Percentiles rank a stretch among this genome's conserved stretches.
phyloP scores from a whole-genome alignment of 2,329 filamentous ascomycete species.

The Sarocladiaceae sp. region DNA sequence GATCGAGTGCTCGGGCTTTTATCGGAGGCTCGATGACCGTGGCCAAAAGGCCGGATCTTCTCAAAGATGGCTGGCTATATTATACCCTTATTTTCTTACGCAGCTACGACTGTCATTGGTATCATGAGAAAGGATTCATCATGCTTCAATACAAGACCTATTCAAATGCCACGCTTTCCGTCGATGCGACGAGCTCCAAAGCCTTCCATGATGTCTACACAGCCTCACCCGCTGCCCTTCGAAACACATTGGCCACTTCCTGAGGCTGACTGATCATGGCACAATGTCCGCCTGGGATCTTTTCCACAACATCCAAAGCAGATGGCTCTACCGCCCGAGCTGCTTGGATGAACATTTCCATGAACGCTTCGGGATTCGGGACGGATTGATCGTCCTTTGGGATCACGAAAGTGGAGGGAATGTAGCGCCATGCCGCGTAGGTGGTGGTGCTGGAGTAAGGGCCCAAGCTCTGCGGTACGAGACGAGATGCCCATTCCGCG shows the following conservation, averaged over 20 bases:
- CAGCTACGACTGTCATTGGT: neutral
- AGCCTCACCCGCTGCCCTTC: neutral
- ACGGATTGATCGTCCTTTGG: slow-evolving; percentile 20
- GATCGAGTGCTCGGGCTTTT: too few species aligned
- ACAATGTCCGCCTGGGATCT: neutral
- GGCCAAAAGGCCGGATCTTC: too few species aligned
- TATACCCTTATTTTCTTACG: slow-evolving; percentile 2
- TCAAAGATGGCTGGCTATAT: neutral
- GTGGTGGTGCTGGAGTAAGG: slow-evolving; percentile 18
- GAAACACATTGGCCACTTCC: neutral
- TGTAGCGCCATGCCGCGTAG: slow-evolving; percentile 24
- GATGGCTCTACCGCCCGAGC: neutral
- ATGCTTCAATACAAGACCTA: neutral
- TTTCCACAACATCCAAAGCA: neutral
- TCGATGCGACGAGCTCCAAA: too few species aligned
- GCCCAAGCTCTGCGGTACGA: neutral
- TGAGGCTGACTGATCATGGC: neutral
- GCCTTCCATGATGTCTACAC: too few species aligned
- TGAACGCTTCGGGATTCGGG: slow-evolving; percentile 15
- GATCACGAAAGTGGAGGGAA: slow-evolving; percentile 21
- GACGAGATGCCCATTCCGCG: slow-evolving; percentile 10
- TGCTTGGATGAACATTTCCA: slow-evolving; percentile 16
- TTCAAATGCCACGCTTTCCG: too few species aligned
- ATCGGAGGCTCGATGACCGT: too few species aligned
- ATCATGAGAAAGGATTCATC: neutral